phyloP scores from a whole-genome alignment of 2,329 filamentous ascomycete genomes.

The Calonectria pteridis region DNA sequence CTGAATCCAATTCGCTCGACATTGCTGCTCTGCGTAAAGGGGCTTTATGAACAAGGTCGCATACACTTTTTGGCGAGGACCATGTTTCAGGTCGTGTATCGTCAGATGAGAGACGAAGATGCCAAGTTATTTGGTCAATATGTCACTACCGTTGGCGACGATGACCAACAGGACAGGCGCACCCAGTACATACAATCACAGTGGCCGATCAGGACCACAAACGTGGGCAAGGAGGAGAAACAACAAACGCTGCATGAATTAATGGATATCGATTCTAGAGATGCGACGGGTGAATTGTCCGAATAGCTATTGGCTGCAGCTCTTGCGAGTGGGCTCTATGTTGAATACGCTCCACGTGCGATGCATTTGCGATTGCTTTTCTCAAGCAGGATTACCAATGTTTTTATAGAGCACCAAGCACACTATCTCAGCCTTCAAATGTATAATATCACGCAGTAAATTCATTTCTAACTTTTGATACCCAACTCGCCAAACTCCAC shows the following conservation, averaged over 20 bases:
- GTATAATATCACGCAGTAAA: not conserved
- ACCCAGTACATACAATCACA: not conserved
- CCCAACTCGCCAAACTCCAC: not conserved
- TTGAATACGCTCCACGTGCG: not conserved
- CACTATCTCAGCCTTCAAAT: not conserved
- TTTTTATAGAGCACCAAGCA: not conserved
- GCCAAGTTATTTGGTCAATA: not conserved
- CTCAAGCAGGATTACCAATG: not conserved
- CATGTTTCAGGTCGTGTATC: not conserved
- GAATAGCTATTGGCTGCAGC: not conserved
- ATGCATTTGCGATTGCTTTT: not conserved
- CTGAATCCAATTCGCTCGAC: not conserved
- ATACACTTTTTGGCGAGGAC: not conserved
- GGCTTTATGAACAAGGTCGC: not conserved
- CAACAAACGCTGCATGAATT: not conserved
- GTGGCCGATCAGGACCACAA: not conserved
- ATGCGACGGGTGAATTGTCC: not conserved
- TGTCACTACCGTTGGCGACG: not conserved
- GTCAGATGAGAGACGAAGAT: not conserved
- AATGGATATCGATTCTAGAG: not conserved
- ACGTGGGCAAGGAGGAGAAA: not conserved
- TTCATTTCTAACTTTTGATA: not conserved
- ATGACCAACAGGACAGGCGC: not conserved
- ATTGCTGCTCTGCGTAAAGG: not conserved
- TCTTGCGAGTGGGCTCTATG: not conserved